Percentiles rank a stretch among this genome's conserved stretches.
phyloP scores from a whole-genome alignment of 2,329 filamentous ascomycete genomes.

The Penicillium hordei region DNA sequence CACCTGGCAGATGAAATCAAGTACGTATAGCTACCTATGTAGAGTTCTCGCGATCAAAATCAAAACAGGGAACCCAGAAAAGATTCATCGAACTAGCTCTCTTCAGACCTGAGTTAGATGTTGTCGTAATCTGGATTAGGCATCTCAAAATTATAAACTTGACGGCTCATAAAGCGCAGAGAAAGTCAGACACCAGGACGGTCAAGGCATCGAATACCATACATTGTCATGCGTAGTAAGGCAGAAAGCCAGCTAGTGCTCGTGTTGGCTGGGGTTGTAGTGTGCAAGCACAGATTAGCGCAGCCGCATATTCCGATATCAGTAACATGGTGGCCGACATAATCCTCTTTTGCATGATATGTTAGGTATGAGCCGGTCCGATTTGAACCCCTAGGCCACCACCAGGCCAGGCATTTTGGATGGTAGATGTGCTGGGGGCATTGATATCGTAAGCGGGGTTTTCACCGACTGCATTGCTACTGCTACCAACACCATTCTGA shows the following conservation, averaged over 20 bases:
- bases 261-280: not conserved
- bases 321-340: not conserved
- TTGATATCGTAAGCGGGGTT: slow-evolving; percentile 26
- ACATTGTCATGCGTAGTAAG: not conserved
- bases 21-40: too few species aligned
- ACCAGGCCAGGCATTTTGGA: slow-evolving; percentile 31
- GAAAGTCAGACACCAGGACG: not conserved
- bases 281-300: not conserved
- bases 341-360: not conserved
- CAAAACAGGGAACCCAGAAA: not conserved
- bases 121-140: not conserved
- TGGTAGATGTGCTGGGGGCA: slow-evolving; percentile 25
- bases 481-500: slow-evolving; percentile 20
- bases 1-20: too few species aligned
- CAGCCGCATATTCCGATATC: not conserved
- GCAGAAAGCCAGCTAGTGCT: not conserved
- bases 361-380: slow-evolving; percentile 22
- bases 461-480: slow-evolving; percentile 20
- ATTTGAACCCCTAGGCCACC: slow-evolving; percentile 32
- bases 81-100: not conserved
- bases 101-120: not conserved
- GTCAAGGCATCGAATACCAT: not conserved
- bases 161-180: not conserved
- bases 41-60: not conserved
- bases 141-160: not conserved